Evolutionary conservation across 192 early-diverging fungal genomes (phyloP).

Genomic region (Coemansia sp.): DNA sequence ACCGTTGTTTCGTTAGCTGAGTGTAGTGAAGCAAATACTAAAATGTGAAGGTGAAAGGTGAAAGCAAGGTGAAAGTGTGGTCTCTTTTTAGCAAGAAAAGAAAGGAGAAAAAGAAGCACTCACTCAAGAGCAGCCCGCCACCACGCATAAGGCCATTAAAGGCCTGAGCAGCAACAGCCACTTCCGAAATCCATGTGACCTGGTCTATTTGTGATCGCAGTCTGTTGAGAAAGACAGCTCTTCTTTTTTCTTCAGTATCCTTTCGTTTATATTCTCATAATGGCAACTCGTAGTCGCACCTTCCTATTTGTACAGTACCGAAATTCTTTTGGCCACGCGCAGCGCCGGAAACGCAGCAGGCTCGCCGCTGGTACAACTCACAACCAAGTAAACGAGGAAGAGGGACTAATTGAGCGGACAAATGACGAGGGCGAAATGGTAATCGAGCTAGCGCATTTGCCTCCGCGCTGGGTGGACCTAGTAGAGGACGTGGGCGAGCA

Average conservation of each 20-base stretch:
- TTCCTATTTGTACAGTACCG: constrained; percentile 93
- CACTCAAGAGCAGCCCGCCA: background rate
- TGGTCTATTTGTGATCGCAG: background rate
- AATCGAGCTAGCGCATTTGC: constrained; percentile 87
- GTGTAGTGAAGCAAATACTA: constrained; percentile 1
- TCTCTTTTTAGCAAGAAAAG: constrained; percentile 4
- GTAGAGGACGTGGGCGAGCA: constrained; percentile 85
- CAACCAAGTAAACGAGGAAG: constrained; percentile 30
- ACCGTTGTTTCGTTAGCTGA: constrained; percentile 15
- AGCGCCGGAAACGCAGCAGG: constrained; percentile 52
- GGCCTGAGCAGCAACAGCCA: background rate
- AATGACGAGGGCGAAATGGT: constrained; percentile 79
- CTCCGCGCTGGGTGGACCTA: constrained; percentile 93
- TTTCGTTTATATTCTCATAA: constrained; percentile 22
- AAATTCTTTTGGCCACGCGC: constrained; percentile 78
- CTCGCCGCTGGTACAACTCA: constrained; percentile 15
- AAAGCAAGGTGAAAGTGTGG: background rate
- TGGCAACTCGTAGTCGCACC: constrained; percentile 90
- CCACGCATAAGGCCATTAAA: background rate
- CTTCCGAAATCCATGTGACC: constrained; percentile 1
- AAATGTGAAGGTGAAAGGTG: background rate
- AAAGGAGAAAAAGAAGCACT: background rate
- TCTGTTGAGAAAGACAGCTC: background rate
- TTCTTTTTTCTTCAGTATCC: background rate
- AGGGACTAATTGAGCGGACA: constrained; percentile 61